Conservation (phyloP, 2,329 filamentous ascomycete genomes). For the Aureobasidium sp. region DNA sequence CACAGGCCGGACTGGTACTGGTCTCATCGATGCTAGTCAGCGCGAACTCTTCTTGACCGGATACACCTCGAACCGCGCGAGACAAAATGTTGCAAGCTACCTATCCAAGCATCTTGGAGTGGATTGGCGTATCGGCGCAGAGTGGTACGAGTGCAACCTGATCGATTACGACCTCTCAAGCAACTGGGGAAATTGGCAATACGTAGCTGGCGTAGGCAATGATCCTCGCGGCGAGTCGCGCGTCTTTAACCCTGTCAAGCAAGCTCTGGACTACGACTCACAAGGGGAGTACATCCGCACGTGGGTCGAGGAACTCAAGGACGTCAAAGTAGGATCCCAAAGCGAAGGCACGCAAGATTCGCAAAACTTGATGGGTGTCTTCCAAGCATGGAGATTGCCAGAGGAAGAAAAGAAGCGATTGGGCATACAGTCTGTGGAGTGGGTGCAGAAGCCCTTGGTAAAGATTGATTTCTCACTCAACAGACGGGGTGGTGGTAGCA, state of each 20-base stretch:
- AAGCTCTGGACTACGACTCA: constrained; percentile 68
- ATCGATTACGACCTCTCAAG: constrained; percentile 68
- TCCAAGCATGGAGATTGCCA: constrained; percentile 61
- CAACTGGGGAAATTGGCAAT: constrained; percentile 69
- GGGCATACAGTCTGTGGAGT: constrained; percentile 50
- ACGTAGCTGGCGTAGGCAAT: constrained; percentile 70
- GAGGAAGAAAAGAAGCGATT: constrained; percentile 49
- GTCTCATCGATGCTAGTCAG: constrained; percentile 69
- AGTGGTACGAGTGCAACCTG: constrained; percentile 72
- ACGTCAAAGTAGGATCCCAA: constrained; percentile 31
- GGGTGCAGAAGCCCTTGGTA: constrained; percentile 60
- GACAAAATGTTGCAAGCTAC: constrained; percentile 71
- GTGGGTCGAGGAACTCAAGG: constrained; percentile 62
- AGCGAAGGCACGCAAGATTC: constrained; percentile 14
- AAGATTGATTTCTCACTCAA: constrained; percentile 56
- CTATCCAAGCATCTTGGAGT: constrained; percentile 64
- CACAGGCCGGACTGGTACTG: constrained; percentile 63
- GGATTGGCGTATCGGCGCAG: constrained; percentile 73
- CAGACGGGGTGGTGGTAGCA: constrained; percentile 29
- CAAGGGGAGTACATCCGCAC: constrained; percentile 60
- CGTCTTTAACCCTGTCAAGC: constrained; percentile 78
- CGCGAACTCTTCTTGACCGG: constrained; percentile 67
- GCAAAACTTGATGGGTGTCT: constrained; percentile 49
- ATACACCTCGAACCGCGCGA: constrained; percentile 67
- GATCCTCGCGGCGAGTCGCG: constrained; percentile 63